Conservation (phyloP, 2,329 filamentous ascomycete species). For the Colletotrichum limetticola region DNA sequence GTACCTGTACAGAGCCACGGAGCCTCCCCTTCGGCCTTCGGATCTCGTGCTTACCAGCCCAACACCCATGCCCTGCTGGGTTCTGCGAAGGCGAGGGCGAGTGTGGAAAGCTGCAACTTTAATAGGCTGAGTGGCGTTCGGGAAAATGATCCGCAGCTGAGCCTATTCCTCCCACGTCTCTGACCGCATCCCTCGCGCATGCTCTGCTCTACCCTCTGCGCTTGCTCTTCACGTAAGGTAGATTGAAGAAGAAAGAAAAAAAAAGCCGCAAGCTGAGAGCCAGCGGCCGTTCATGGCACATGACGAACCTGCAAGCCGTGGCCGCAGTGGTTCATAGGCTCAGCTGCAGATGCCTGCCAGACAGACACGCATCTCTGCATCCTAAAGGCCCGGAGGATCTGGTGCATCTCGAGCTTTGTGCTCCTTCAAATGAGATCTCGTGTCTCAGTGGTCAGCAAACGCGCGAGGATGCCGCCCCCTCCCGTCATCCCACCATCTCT, state of each 20-base stretch:
- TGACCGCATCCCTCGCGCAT: constrained; percentile 19
- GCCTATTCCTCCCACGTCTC: constrained; percentile 7
- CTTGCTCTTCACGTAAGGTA: background rate
- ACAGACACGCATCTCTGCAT: constrained; percentile 9
- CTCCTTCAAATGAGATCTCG: constrained; percentile 20
- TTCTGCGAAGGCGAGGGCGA: background rate
- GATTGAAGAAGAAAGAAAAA: too few species aligned
- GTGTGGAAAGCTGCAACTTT: background rate
- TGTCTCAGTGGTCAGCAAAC: constrained; percentile 33
- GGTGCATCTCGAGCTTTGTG: constrained; percentile 8
- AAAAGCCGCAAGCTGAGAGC: background rate
- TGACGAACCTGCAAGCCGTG: background rate
- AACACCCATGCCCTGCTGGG: background rate
- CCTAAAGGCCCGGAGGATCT: constrained; percentile 15
- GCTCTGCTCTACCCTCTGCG: background rate
- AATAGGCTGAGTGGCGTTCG: constrained; percentile 10
- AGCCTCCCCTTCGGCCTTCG: constrained; percentile 1
- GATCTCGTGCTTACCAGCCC: background rate
- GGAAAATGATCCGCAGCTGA: background rate
- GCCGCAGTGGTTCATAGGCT: background rate
- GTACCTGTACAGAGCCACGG: background rate
- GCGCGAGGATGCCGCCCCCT: background rate
- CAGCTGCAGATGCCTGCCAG: constrained; percentile 25
- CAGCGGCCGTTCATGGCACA: background rate
- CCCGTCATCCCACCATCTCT: background rate